Conservation (phyloP, 208 protist species). For the Phytomonas sp. region DNA sequence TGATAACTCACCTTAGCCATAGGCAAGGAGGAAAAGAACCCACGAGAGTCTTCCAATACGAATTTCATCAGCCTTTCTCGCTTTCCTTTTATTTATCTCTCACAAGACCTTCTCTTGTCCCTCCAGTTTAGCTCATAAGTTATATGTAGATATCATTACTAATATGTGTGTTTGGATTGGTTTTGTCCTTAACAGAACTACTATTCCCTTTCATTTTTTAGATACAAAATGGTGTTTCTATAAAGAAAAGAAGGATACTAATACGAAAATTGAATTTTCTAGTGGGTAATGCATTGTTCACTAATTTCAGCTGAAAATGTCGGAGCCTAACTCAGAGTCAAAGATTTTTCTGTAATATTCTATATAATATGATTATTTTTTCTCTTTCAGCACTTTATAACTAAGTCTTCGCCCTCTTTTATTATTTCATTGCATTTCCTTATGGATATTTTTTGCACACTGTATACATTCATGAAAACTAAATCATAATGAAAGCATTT, state of each 20-base stretch:
- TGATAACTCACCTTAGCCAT: neutral
- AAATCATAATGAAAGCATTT: neutral
- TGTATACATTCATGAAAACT: slow-evolving; percentile 1
- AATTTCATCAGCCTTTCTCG: neutral
- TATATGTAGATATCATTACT: neutral
- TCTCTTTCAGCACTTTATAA: no score
- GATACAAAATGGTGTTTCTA: neutral
- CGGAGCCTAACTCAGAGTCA: no score
- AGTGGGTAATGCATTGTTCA: neutral
- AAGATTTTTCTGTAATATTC: no score
- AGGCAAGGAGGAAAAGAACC: neutral
- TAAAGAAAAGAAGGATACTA: neutral
- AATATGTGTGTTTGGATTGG: neutral
- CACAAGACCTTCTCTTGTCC: neutral
- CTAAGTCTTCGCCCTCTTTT: no score
- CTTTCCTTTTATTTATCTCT: neutral
- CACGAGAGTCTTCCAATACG: neutral
- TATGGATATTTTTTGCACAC: no score
- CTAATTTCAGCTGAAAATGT: neutral
- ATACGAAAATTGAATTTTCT: neutral
- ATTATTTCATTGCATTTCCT: no score
- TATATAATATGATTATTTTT: no score
- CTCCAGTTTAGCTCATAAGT: neutral
- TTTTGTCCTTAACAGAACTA: neutral
- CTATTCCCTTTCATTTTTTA: neutral